Conservation (phyloP, 257 asterid genomes). For the Buddleja alternifolia region DNA sequence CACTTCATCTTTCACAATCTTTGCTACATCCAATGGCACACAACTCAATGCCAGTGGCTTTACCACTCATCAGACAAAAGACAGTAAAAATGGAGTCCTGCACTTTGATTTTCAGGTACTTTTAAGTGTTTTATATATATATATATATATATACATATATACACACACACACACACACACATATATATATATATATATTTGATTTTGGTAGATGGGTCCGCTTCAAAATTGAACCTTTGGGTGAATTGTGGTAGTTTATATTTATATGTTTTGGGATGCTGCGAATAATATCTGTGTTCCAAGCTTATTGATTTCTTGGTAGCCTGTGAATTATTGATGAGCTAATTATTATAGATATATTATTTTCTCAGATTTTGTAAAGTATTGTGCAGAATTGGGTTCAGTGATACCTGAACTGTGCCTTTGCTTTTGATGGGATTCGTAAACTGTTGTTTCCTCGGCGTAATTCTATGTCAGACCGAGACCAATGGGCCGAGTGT, state of each 20-base stretch:
- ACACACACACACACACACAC: too few species aligned
- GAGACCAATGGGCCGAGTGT: not conserved
- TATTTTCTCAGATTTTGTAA: not conserved
- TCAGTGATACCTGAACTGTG: not conserved
- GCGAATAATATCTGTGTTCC: not conserved
- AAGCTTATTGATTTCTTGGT: not conserved
- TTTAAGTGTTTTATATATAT: not conserved
- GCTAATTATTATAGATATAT: too few species aligned
- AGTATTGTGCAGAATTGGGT: slow-evolving; percentile 10
- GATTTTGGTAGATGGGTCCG: slow-evolving; percentile 26
- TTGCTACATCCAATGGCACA: slow-evolving; percentile 33
- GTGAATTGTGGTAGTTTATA: not conserved
- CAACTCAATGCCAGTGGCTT: slow-evolving; percentile 33
- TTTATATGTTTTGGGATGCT: not conserved
- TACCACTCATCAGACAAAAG: not conserved
- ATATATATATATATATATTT: too few species aligned
- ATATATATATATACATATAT: too few species aligned
- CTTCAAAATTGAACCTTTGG: slow-evolving; percentile 30
- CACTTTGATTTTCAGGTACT: slow-evolving; percentile 37
- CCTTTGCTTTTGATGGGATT: not conserved
- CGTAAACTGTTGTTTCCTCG: not conserved
- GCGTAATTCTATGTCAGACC: not conserved
- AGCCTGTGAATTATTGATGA: too few species aligned
- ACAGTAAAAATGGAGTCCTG: slow-evolving; percentile 6
- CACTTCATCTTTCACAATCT: slow-evolving; percentile 30